Evolutionary conservation across 371 early-diverging fungal species (phyloP).

Genomic region (Basidiobolus meristosporus): DNA sequence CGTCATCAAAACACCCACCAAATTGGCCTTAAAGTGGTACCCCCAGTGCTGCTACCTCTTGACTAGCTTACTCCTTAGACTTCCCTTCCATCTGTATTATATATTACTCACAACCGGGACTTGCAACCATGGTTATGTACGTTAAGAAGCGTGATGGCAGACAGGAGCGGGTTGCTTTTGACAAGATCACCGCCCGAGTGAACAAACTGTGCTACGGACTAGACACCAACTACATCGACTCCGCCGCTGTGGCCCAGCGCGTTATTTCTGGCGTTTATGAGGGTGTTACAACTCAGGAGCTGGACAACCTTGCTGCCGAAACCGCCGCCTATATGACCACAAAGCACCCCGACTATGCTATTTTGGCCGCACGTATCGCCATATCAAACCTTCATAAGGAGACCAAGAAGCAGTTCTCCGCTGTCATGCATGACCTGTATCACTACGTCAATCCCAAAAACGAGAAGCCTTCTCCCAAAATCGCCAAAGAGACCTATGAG

Average conservation of each 20-base stretch:
- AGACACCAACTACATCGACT: conserved; percentile 80
- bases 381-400: conserved; percentile 94
- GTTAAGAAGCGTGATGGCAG: no score
- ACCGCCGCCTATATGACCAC: conserved; percentile 95
- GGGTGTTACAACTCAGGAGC: conserved; percentile 89
- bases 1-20: no score
- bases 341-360: conserved; percentile 94
- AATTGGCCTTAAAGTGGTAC: no score
- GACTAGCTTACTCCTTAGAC: no score
- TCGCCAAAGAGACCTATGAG: conserved; percentile 59
- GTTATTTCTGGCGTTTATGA: conserved; percentile 91
- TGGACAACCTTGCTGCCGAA: conserved; percentile 94
- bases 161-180: conserved; percentile 88
- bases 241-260: conserved; percentile 81
- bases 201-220: conserved; percentile 86
- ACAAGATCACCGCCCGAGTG: conserved; percentile 55
- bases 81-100: no score
- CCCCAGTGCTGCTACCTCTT: no score
- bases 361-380: conserved; percentile 93
- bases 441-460: conserved; percentile 78
- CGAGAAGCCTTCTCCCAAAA: conserved; percentile 61
- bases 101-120: no score
- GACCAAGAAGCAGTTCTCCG: conserved; percentile 82
- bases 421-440: conserved; percentile 75
- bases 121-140: no score